phyloP scores from a whole-genome alignment of 2,329 filamentous ascomycete species.

The Pseudocercospora crystallina region DNA sequence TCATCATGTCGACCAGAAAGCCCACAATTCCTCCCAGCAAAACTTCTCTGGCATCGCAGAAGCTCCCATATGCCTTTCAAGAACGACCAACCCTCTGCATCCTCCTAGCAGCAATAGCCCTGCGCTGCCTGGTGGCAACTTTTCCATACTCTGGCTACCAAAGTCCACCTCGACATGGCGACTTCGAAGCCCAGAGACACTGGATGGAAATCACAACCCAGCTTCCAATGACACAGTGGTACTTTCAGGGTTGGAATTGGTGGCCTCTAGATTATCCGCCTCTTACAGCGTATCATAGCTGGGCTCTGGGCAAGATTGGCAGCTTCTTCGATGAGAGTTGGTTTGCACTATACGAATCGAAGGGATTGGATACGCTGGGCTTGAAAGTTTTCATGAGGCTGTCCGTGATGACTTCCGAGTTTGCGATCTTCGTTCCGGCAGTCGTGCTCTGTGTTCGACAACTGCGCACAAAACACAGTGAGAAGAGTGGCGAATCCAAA shows the following conservation, averaged over 20 bases:
- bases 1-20: no score
- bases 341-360: conserved; percentile 84
- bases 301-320: conserved; percentile 85
- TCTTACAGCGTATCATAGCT: conserved; percentile 95
- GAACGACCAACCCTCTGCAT: no score
- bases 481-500: conserved; percentile 77
- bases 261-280: conserved; percentile 98
- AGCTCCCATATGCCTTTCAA: no score
- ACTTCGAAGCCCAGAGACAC: conserved; percentile 95
- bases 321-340: conserved; percentile 73
- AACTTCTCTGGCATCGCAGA: no score
- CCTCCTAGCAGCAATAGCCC: no score
- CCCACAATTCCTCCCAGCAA: no score
- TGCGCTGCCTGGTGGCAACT: no score
- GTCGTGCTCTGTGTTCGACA: conserved; percentile 82
- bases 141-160: conserved; percentile 76
- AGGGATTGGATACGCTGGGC: conserved; percentile 72
- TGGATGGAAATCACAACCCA: conserved; percentile 97
- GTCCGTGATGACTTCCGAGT: conserved; percentile 87
- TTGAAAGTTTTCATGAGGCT: conserved; percentile 95
- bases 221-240: conserved; percentile 89
- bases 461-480: conserved; percentile 61
- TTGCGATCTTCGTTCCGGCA: conserved; percentile 82
- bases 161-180: conserved; percentile 85
- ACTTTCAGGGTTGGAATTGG: conserved; percentile 92